These are phyloP conservation scores for Amanita muscaria DNA, from an alignment of 768 basidiomycete species.

Conservation along the genomic window DNA sequence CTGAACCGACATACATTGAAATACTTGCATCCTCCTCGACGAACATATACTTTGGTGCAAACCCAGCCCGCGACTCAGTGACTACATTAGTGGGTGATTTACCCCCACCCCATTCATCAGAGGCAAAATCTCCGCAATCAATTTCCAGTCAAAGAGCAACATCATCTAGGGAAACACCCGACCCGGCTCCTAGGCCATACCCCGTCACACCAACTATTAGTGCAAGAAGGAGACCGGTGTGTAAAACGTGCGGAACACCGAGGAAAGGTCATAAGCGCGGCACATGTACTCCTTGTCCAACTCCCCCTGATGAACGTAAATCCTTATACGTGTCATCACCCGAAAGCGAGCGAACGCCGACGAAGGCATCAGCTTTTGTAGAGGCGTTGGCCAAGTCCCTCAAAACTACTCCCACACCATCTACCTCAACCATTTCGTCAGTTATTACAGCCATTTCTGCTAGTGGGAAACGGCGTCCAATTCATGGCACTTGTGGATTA, in stretches of 20 bases:
- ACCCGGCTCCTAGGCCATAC: neutral
- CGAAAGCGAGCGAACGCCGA: neutral
- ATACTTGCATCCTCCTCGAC: neutral
- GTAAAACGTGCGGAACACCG: neutral
- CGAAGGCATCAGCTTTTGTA: neutral
- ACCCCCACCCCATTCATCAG: neutral
- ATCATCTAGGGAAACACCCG: neutral
- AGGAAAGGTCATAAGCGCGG: slow-evolving; percentile 4
- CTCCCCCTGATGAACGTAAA: neutral
- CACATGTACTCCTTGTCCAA: neutral
- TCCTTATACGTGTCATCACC: neutral
- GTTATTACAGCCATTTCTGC: neutral
- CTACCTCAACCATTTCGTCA: neutral
- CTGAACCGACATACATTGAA: neutral
- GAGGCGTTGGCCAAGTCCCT: too few relatives aligned
- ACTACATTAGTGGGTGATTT: slow-evolving; percentile 5
- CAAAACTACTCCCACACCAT: neutral
- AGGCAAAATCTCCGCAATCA: neutral
- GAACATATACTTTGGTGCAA: neutral
- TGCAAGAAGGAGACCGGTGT: neutral
- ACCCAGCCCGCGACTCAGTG: neutral
- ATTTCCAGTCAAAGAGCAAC: neutral
- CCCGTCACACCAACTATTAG: neutral
- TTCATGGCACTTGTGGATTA: neutral
- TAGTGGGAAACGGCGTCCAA: neutral